Evolutionary conservation across 202 grass and related monocot genomes (phyloP).

Genomic region (Alloteropsis angusta): DNA sequence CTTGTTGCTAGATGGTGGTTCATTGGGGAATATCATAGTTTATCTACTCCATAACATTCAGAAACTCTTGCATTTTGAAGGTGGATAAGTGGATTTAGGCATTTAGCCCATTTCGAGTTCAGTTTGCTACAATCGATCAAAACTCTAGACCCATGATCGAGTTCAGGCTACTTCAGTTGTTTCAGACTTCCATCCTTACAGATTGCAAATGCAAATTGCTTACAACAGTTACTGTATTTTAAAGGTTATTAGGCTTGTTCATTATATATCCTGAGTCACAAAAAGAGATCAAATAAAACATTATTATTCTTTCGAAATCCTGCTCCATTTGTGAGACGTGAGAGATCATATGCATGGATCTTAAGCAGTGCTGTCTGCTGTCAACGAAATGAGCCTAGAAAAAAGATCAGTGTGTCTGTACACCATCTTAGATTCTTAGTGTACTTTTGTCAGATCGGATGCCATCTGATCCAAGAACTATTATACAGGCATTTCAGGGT

Average conservation of each 20-base stretch:
- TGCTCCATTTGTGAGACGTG: no score
- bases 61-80: neutral
- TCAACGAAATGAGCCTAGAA: neutral
- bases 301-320: neutral
- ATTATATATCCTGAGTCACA: neutral
- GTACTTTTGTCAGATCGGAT: constrained; percentile 9
- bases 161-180: neutral
- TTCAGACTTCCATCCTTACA: neutral
- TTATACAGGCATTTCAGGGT: constrained; percentile 38
- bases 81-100: no score
- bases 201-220: neutral
- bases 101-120: neutral
- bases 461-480: constrained; percentile 22
- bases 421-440: neutral
- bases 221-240: neutral
- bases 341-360: neutral
- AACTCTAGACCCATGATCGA: neutral
- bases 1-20: neutral
- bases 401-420: neutral
- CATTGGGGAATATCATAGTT: neutral
- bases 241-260: neutral
- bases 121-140: neutral
- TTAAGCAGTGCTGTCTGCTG: neutral
- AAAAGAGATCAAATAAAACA: neutral
- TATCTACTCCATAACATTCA: neutral